Conservation (phyloP, 768 basidiomycete species). For the Leccinellum rugosiceps region DNA sequence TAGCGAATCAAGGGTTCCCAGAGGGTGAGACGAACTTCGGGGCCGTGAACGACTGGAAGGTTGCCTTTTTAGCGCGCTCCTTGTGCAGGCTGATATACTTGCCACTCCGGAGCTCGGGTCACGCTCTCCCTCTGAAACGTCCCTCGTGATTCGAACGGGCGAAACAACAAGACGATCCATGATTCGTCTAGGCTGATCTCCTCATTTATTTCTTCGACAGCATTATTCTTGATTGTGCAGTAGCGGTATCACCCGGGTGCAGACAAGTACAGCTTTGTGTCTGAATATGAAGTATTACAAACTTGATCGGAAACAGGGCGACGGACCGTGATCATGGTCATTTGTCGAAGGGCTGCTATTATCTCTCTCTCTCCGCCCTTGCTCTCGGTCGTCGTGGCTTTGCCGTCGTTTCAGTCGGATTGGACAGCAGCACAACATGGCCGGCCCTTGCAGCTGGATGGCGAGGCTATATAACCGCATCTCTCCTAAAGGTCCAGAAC, state of each 20-base stretch:
- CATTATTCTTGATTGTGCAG: slow-evolving; percentile 2
- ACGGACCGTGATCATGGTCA: slow-evolving; percentile 19
- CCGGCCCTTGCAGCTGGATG: slow-evolving; percentile 24
- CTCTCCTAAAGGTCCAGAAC: slow-evolving; percentile 12
- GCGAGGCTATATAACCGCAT: slow-evolving; percentile 27
- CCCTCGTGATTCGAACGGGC: slow-evolving; percentile 11
- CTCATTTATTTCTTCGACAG: slow-evolving; percentile 1
- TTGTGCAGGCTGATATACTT: not conserved
- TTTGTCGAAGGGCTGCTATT: slow-evolving; percentile 16
- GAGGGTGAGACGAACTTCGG: slow-evolving; percentile 5
- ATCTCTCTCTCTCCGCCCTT: slow-evolving; percentile 13
- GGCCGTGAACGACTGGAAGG: not conserved
- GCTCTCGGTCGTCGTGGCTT: slow-evolving; percentile 14
- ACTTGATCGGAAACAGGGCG: slow-evolving; percentile 26
- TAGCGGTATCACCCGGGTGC: slow-evolving; percentile 10
- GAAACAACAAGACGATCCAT: slow-evolving; percentile 12
- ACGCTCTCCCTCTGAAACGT: slow-evolving; percentile 1
- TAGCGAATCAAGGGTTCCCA: not conserved
- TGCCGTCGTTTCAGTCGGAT: not conserved
- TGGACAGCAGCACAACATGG: slow-evolving; percentile 19
- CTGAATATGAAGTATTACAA: slow-evolving; percentile 8
- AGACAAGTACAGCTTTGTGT: slow-evolving; percentile 1
- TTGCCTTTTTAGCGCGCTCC: slow-evolving; percentile 8
- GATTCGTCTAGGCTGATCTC: slow-evolving; percentile 11
- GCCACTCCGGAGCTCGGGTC: not conserved